phyloP scores from a whole-genome alignment of 768 basidiomycete genomes.

The Austroboletus eburneus region DNA sequence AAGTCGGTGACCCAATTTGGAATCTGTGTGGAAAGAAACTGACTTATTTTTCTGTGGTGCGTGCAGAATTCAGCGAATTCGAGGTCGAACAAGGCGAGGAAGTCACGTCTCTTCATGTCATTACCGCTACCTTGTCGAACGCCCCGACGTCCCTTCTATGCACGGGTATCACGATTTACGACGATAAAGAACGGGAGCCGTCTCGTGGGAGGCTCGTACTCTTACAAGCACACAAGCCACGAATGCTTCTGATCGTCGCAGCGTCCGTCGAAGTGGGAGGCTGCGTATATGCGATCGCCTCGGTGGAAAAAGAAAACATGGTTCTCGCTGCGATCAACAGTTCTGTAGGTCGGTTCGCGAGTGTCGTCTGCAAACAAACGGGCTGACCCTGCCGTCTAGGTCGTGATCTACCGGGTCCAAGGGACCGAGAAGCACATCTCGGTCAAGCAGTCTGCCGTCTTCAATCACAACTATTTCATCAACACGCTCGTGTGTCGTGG shows the following conservation, averaged over 20 bases:
- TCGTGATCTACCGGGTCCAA: slow-evolving; percentile 45
- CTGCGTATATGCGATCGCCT: slow-evolving; percentile 63
- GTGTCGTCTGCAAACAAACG: not conserved
- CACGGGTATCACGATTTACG: slow-evolving; percentile 43
- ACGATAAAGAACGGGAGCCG: slow-evolving; percentile 45
- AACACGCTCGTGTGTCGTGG: slow-evolving; percentile 57
- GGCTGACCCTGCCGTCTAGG: slow-evolving; percentile 28
- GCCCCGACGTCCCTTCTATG: slow-evolving; percentile 42
- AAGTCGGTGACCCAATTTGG: slow-evolving; percentile 40
- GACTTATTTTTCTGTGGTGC: slow-evolving; percentile 1
- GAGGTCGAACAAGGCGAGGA: slow-evolving; percentile 50
- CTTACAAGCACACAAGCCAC: slow-evolving; percentile 34
- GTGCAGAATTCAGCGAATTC: slow-evolving; percentile 27
- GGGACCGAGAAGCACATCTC: slow-evolving; percentile 29
- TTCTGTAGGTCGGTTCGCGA: slow-evolving; percentile 45
- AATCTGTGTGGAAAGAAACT: not conserved
- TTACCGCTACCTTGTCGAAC: slow-evolving; percentile 27
- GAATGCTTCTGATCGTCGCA: slow-evolving; percentile 29
- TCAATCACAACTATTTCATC: slow-evolving; percentile 83
- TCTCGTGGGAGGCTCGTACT: slow-evolving; percentile 59
- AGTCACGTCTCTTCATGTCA: slow-evolving; percentile 48
- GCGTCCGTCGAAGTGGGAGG: slow-evolving; percentile 50
- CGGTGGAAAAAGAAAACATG: slow-evolving; percentile 42
- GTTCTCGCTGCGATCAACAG: slow-evolving; percentile 74
- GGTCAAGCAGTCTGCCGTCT: slow-evolving; percentile 44